phyloP scores from a whole-genome alignment of 225 moss, liverwort and hornwort genomes.

The Pseudisothecium myosuroides region DNA sequence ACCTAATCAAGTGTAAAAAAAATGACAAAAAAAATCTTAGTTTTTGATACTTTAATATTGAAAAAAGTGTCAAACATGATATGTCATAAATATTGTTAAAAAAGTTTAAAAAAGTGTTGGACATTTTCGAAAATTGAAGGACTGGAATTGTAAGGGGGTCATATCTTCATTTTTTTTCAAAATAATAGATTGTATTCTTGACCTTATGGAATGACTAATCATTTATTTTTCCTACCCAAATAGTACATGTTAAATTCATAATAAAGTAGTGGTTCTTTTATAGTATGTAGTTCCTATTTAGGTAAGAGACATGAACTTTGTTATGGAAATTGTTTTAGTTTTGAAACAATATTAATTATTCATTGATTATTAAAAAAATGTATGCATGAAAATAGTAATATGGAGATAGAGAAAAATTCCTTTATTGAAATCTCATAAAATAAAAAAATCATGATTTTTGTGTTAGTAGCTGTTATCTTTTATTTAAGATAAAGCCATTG shows the following conservation, averaged over 20 bases:
- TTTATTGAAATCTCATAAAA: not conserved
- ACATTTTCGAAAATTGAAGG: too few species aligned
- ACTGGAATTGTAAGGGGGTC: not conserved
- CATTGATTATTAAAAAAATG: not conserved
- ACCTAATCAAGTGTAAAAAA: too few species aligned
- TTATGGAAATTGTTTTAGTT: not conserved
- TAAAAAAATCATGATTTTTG: not conserved
- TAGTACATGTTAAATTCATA: not conserved
- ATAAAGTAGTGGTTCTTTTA: not conserved
- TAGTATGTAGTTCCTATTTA: not conserved
- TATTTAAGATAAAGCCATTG: not conserved
- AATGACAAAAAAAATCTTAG: too few species aligned
- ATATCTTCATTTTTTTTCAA: not conserved
- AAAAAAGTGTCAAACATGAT: too few species aligned
- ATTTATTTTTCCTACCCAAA: not conserved
- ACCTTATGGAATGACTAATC: accelerated
- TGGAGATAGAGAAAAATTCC: not conserved
- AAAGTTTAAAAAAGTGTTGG: too few species aligned
- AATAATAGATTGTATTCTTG: too few species aligned
- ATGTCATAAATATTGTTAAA: too few species aligned
- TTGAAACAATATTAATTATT: not conserved
- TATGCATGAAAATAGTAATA: not conserved
- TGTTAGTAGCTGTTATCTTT: accelerated
- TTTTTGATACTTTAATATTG: too few species aligned
- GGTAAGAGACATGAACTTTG: not conserved